Evolutionary conservation across 2,329 filamentous ascomycete species (phyloP).

Genomic region (Claviceps digitariae): DNA sequence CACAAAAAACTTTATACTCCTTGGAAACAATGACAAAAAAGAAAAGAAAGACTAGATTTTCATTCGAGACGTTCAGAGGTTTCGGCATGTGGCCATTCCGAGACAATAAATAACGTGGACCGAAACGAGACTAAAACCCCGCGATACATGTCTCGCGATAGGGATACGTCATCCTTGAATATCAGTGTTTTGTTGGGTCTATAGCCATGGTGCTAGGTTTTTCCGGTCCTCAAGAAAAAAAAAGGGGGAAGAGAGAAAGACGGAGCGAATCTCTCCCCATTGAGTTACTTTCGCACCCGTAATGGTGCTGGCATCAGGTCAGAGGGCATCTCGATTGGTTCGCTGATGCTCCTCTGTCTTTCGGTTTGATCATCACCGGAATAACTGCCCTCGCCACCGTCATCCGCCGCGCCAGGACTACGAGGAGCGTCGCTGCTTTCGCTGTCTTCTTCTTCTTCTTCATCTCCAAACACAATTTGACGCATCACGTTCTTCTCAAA

Average conservation of each 20-base stretch:
- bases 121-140: neutral
- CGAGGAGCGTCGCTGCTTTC: slow-evolving; percentile 51
- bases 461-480: slow-evolving; percentile 61
- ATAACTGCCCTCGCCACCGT: slow-evolving; percentile 38
- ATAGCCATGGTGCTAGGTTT: neutral
- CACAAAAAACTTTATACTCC: neutral
- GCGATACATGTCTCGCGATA: too few species aligned
- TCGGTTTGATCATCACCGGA: slow-evolving; percentile 42
- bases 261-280: neutral
- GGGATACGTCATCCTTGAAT: too few species aligned
- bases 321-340: slow-evolving; percentile 23
- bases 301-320: slow-evolving; percentile 22
- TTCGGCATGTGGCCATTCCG: neutral
- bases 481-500: slow-evolving; percentile 86
- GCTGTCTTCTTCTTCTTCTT: slow-evolving; percentile 55
- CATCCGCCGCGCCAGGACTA: slow-evolving; percentile 27
- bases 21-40: neutral
- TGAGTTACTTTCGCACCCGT: slow-evolving; percentile 16
- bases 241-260: neutral
- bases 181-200: neutral
- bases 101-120: neutral
- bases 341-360: slow-evolving; percentile 41
- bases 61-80: neutral
- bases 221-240: neutral
- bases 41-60: neutral